phyloP scores from a whole-genome alignment of 2,329 filamentous ascomycete genomes.

The Sporothrix phasma region DNA sequence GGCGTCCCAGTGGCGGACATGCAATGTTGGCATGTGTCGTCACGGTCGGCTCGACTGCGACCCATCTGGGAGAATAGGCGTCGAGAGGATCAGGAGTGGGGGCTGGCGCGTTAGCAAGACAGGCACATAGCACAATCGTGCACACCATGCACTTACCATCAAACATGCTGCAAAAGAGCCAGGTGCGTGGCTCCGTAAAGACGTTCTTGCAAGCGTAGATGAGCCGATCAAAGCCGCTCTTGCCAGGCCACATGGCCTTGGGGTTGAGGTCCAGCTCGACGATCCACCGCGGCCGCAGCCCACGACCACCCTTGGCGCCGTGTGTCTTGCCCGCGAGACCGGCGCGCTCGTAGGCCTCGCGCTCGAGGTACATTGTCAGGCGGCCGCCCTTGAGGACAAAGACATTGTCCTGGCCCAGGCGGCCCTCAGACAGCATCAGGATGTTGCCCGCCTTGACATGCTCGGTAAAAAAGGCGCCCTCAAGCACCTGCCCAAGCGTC shows the following conservation, averaged over 20 bases:
- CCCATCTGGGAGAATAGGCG: constrained; percentile 34
- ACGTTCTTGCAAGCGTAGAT: constrained; percentile 71
- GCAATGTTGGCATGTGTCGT: constrained; percentile 21
- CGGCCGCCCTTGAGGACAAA: constrained; percentile 62
- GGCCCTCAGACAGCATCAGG: constrained; percentile 74
- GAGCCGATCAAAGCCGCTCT: constrained; percentile 71
- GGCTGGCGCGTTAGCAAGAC: constrained; percentile 28
- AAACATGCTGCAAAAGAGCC: constrained; percentile 63
- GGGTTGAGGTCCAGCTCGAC: constrained; percentile 66
- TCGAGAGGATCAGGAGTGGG: constrained; percentile 41
- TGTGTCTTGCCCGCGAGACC: constrained; percentile 67
- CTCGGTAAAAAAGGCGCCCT: constrained; percentile 67
- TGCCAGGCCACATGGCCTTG: constrained; percentile 70
- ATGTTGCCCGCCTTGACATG: constrained; percentile 77
- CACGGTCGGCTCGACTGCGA: constrained; percentile 30
- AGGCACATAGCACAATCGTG: constrained; percentile 4
- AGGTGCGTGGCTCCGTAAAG: constrained; percentile 55
- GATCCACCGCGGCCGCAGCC: constrained; percentile 62
- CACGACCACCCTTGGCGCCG: constrained; percentile 46
- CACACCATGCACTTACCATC: constrained; percentile 30
- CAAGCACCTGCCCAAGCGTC: constrained; percentile 60
- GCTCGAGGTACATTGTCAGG: constrained; percentile 68
- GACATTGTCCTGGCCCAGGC: constrained; percentile 57
- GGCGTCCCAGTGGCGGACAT: constrained; percentile 28
- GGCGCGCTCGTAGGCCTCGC: constrained; percentile 69